A percentile compares a stretch with the other conserved stretches of the same genome.
Evolutionary conservation across 2,329 filamentous ascomycete genomes (phyloP).

Genomic region (Monosporascus sp.): DNA sequence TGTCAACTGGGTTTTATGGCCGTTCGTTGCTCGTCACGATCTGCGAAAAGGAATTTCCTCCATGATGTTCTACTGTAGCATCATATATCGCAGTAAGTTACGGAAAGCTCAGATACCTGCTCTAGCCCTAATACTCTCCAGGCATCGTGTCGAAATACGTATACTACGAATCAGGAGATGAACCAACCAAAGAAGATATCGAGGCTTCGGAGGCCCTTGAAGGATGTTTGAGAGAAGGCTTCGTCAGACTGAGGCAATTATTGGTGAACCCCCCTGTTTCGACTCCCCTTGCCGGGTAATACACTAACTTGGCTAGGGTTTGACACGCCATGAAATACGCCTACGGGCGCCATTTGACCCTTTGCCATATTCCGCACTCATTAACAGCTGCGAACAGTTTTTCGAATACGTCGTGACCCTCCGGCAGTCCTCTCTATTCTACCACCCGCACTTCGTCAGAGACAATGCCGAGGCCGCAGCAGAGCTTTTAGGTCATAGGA

Average conservation of each 20-base stretch:
- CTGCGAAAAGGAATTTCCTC: conserved; percentile 48
- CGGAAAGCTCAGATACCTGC: neutral
- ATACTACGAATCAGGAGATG: conserved; percentile 50
- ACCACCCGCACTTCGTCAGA: conserved; percentile 47
- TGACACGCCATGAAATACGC: conserved; percentile 55
- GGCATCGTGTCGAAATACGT: conserved; percentile 51
- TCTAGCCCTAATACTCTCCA: conserved; percentile 12
- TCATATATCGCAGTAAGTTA: conserved; percentile 47
- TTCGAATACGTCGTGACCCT: conserved; percentile 54
- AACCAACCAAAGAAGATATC: conserved; percentile 46
- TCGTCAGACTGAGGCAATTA: conserved; percentile 51
- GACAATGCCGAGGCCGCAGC: conserved; percentile 44
- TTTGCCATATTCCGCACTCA: conserved; percentile 49
- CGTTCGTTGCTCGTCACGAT: conserved; percentile 55
- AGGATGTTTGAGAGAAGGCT: conserved; percentile 53
- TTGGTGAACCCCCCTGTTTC: conserved; percentile 29
- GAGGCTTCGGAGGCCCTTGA: conserved; percentile 51
- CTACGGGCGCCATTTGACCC: conserved; percentile 53
- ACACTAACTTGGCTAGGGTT: conserved; percentile 25
- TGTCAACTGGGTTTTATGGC: conserved; percentile 57
- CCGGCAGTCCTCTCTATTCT: conserved; percentile 52
- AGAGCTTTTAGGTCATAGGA: conserved; percentile 42
- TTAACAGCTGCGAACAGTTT: conserved; percentile 51
- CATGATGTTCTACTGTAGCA: conserved; percentile 53
- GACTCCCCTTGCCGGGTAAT: neutral